Base-by-base conservation (phyloP, 2,329 filamentous ascomycete species). In the Aaosphaeria pasadenensis region DNA sequence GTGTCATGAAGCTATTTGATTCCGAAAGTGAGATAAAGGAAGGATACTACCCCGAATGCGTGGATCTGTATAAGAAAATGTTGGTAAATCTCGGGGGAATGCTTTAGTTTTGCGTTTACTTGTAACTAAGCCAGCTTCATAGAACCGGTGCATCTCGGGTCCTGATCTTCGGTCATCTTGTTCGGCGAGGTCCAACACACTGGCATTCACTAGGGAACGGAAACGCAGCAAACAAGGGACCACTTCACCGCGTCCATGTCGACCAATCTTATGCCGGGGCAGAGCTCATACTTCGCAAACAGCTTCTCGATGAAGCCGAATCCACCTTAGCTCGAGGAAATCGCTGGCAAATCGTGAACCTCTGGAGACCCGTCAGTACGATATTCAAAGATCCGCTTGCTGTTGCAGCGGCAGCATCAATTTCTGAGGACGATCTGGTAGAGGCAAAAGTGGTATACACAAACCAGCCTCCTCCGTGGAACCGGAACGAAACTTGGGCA, bases 151-250 rank as follows among this genome's bases (percentile, higher is more conserved):
- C 75, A 7, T 63, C 73, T 2, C 75, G 75, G n/a, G 65, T 83
- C 50, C 75, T 80, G 67, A 81, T 84, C 59, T 85, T 85, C 60
- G 79, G 83, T 63, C 81, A 84, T 67, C 83, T 80, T 11, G 79
- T 85, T 54, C 75, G 76, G 28, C 73, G 75, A 39, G 60, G 64
- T 31, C 57, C 59, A 36, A 62, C 57, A 2, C 57, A 63, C 7
- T 63, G 59, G 49, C 71, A 74, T 40, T 53, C 57, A 11, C 56
- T 63, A 5, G 57, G 56, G 32, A 51, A 42, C 39, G 47, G 48
- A 42, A 54, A 62, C 56, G 55, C 59, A 48, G 51, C 71, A 71
- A 57, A 63, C 35, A 49, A 52, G 1, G 72, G 70, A 0, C 74
- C 72, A 1, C 73, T 78, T 3, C 70, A 73, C 49, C 71, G 75